Percentiles rank a stretch among this genome's conserved stretches.
Conservation (phyloP, 352 stramenopile genomes). For the Phytophthora tubulina region DNA sequence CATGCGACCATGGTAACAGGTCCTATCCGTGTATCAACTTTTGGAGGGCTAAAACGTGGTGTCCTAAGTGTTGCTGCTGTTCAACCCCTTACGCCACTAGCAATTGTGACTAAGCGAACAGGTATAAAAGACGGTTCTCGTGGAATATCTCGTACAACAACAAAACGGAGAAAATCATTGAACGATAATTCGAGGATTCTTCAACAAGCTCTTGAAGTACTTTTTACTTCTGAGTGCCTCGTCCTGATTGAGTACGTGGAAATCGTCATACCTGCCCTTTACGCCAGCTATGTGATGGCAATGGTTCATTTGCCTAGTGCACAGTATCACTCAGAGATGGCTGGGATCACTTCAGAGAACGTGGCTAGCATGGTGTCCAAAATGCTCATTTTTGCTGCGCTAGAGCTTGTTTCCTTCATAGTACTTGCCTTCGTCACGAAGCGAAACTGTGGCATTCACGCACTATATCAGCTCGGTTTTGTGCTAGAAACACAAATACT, state of each 20-base stretch:
- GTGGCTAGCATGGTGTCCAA: constrained; percentile 13
- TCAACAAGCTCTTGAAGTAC: neutral
- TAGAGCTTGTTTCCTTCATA: constrained; percentile 30
- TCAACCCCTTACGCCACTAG: neutral
- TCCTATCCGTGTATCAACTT: no score
- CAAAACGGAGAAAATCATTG: neutral
- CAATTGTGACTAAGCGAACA: neutral
- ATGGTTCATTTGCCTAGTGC: neutral
- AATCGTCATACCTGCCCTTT: neutral
- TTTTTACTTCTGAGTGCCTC: constrained; percentile 8
- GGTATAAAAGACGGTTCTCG: neutral
- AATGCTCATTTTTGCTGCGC: constrained; percentile 21
- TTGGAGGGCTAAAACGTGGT: no score
- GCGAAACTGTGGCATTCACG: constrained; percentile 25
- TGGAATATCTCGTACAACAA: neutral
- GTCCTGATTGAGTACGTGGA: constrained; percentile 6
- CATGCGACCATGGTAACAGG: neutral
- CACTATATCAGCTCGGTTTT: constrained; percentile 36
- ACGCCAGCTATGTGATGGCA: neutral
- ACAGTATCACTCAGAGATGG: constrained; percentile 11
- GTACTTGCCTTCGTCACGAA: constrained; percentile 22
- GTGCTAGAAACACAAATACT: constrained; percentile 32
- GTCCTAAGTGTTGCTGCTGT: no score
- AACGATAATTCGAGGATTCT: neutral
- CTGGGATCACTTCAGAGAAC: constrained; percentile 1